Evolutionary conservation across 192 early-diverging fungal genomes (phyloP).

Genomic region (Backusella liffmaniae): DNA sequence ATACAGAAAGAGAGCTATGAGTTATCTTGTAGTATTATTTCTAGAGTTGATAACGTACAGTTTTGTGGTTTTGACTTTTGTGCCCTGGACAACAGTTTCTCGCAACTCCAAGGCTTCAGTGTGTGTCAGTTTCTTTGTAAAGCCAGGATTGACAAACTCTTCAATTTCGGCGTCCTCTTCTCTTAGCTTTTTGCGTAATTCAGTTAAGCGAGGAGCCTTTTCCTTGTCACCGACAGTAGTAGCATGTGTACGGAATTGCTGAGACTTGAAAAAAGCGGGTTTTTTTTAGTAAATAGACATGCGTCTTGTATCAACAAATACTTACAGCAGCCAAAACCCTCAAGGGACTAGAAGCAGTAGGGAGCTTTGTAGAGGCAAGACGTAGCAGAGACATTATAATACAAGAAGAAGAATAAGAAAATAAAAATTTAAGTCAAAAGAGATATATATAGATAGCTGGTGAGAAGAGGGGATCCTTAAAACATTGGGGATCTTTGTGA

Average conservation of each 20-base stretch:
- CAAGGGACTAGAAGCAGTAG: neutral
- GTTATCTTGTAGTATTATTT: neutral
- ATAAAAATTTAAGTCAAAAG: neutral
- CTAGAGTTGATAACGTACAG: constrained; percentile 11
- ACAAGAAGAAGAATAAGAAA: neutral
- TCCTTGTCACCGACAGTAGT: constrained; percentile 20
- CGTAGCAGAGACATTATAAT: neutral
- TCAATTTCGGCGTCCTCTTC: constrained; percentile 47
- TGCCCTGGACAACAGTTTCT: constrained; percentile 41
- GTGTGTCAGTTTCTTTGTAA: constrained; percentile 44
- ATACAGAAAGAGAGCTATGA: neutral
- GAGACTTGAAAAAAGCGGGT: neutral
- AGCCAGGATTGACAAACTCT: constrained; percentile 52
- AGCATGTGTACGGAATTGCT: constrained; percentile 21
- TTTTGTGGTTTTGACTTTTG: constrained; percentile 38
- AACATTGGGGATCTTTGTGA: neutral
- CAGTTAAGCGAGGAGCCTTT: constrained; percentile 35
- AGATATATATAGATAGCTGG: neutral
- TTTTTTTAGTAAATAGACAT: neutral
- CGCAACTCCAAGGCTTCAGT: constrained; percentile 64
- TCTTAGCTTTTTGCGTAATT: constrained; percentile 37
- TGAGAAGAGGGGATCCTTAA: neutral
- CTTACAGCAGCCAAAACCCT: neutral
- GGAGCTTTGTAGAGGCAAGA: neutral
- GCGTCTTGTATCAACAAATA: neutral